A percentile compares a stretch with the other conserved stretches of the same genome.
These are phyloP conservation scores for Suhomyces kunorum DNA, from an alignment of 1,139 yeast genomes.

Conservation along the genomic window DNA sequence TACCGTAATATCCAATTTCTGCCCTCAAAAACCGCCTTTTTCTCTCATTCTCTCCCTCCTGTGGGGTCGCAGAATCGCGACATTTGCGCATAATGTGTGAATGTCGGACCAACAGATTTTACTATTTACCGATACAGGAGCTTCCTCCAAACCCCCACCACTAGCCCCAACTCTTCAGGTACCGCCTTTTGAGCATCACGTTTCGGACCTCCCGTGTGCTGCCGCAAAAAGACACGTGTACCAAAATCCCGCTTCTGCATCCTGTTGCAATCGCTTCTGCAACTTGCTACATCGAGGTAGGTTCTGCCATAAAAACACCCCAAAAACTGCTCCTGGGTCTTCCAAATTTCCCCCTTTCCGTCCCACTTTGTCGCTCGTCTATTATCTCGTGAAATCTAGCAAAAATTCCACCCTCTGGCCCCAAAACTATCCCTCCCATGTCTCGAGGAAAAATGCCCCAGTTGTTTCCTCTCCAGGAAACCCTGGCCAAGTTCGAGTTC, in stretches of 20 bases:
- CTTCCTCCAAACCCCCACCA: neutral
- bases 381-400: neutral
- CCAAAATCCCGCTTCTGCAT: neutral
- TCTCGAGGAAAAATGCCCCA: constrained; percentile 27
- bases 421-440: constrained; percentile 1
- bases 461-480: constrained; percentile 36
- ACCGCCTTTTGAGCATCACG: neutral
- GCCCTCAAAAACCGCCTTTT: too few relatives aligned
- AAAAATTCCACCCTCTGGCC: neutral
- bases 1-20: too few relatives aligned
- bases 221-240: too few relatives aligned
- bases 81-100: constrained; percentile 3
- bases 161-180: neutral
- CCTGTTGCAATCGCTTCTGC: neutral
- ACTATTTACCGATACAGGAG: constrained; percentile 6
- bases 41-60: neutral
- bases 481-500: constrained; percentile 36
- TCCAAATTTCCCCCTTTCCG: too few relatives aligned
- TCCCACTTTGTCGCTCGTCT: neutral
- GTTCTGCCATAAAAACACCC: neutral
- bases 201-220: too few relatives aligned
- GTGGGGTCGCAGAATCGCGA: constrained; percentile 6
- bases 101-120: constrained; percentile 10
- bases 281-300: neutral
- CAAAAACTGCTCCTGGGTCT: too few relatives aligned